phyloP scores from a whole-genome alignment of 371 early-diverging fungal genomes.

The Mucor indicus region DNA sequence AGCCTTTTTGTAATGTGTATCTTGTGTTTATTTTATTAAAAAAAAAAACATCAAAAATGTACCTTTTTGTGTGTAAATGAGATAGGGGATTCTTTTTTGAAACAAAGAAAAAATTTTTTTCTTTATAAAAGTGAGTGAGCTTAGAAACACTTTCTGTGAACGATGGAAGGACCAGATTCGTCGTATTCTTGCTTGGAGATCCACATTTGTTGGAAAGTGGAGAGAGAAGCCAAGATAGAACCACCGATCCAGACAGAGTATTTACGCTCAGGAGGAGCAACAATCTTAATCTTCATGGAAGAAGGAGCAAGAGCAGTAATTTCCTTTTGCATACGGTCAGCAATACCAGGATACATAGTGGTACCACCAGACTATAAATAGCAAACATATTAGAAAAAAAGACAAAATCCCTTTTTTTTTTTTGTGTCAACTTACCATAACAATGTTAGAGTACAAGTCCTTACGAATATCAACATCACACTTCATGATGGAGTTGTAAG shows the following conservation, averaged over 20 bases:
- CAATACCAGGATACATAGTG: constrained; percentile 96
- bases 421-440: constrained; percentile 70
- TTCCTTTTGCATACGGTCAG: constrained; percentile 98
- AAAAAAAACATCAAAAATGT: no score
- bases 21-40: no score
- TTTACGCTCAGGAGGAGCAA: constrained; percentile 99
- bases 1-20: no score
- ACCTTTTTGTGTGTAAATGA: no score
- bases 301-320: constrained; percentile 97
- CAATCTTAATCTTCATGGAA: constrained; percentile 99
- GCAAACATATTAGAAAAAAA: no score
- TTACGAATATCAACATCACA: constrained; percentile 98
- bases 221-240: constrained; percentile 98
- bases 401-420: no score
- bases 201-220: constrained; percentile 99
- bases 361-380: constrained; percentile 75
- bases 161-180: constrained; percentile 96
- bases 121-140: no score
- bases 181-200: constrained; percentile 97
- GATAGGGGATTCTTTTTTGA: no score
- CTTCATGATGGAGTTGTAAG: constrained; percentile 96
- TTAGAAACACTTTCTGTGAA: constrained; percentile 99
- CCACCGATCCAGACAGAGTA: constrained; percentile 99
- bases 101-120: no score
- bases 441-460: constrained; percentile 96